These are phyloP conservation scores for Arthrinium puccinioides DNA, from an alignment of 2,329 filamentous ascomycete genomes.

Conservation along the genomic window DNA sequence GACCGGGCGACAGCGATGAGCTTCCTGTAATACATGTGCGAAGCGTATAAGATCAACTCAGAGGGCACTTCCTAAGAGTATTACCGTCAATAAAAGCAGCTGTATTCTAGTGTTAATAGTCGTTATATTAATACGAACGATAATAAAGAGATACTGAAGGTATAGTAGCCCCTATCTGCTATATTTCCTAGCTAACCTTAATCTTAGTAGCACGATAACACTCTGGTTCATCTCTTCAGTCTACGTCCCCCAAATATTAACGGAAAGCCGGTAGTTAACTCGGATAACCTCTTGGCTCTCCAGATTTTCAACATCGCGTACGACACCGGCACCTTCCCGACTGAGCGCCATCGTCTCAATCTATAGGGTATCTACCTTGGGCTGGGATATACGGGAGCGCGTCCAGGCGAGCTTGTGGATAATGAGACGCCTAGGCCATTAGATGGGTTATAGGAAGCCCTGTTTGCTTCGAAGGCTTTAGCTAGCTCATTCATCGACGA, in stretches of 20 bases:
- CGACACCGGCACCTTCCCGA: slow-evolving; percentile 15
- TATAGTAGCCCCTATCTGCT: too few relatives aligned
- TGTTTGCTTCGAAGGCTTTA: slow-evolving; percentile 14
- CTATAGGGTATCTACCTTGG: slow-evolving; percentile 18
- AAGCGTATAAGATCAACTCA: slow-evolving; percentile 10
- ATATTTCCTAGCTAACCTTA: too few relatives aligned
- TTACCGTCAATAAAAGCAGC: slow-evolving; percentile 9
- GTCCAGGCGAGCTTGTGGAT: slow-evolving; percentile 21
- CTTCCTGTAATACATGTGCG: too few relatives aligned
- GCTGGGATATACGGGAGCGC: slow-evolving; percentile 19
- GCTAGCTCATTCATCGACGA: slow-evolving; percentile 4
- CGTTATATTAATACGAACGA: slow-evolving; percentile 8
- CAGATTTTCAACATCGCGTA: slow-evolving; percentile 22
- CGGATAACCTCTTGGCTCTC: slow-evolving; percentile 13
- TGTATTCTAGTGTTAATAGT: slow-evolving; percentile 7
- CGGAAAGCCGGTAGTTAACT: slow-evolving; percentile 16
- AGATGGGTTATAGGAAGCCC: slow-evolving; percentile 15
- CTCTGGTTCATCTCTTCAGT: slow-evolving; percentile 15
- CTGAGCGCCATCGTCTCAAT: slow-evolving; percentile 15
- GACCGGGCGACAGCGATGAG: slow-evolving; percentile 7
- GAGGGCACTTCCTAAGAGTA: slow-evolving; percentile 6
- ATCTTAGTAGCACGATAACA: slow-evolving; percentile 13
- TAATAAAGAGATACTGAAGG: slow-evolving; percentile 8
- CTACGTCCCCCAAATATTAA: slow-evolving; percentile 14
- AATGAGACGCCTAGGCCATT: slow-evolving; percentile 17